Evolutionary conservation across 768 basidiomycete species (phyloP), one percentile per base, ranked within the genome.

Genomic region (Rickenella mellea): DNA sequence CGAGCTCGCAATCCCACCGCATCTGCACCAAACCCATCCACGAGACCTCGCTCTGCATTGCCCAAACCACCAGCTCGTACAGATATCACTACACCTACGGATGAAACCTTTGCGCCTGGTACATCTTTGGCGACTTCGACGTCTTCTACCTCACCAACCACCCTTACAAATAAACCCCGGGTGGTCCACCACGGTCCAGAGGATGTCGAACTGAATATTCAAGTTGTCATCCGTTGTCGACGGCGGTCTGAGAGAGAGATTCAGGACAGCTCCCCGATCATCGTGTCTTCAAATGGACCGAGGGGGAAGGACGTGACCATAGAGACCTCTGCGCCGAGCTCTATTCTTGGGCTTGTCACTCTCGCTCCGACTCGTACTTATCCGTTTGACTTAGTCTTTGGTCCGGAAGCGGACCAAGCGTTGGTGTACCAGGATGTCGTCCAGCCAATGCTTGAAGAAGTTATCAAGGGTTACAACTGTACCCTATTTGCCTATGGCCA

Each of bases 401-500:
- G 96, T 2, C 91, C 93, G 15, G 92, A 96, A 58, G 93, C 93
- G 19, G 91, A 94, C 57, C 96, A 99, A 57, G 80, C 85, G 17
- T 75, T 89, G 74, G 74, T 99, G 9, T 99, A 94, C 59, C 78
- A 89, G 43, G 85, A 96, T 40, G 94, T 97, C 29, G 94, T 97
- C 30, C 74, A 75, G 48, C 91, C 91, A 0, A 86, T 97, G 74
- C 68, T 99, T 39, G 80, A 89, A 36, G 88, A 99, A 58, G 93
- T 97, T n/a, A 63, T 97, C 28, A 69, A 75, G 60, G 96, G 96
- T 5, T 99, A 96, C 68, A 98, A 98, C 56, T 98, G 94, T 57
- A 94, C 90, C 0, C 68, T 99, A 17, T 97, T 98, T 62, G 93
- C 93, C 4, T 99, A 99, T 57, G 96, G 96, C 2, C 96, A 98